Evolutionary conservation across 345 rosid species (phyloP).

Genomic region (Hibiscus mutabilis): DNA sequence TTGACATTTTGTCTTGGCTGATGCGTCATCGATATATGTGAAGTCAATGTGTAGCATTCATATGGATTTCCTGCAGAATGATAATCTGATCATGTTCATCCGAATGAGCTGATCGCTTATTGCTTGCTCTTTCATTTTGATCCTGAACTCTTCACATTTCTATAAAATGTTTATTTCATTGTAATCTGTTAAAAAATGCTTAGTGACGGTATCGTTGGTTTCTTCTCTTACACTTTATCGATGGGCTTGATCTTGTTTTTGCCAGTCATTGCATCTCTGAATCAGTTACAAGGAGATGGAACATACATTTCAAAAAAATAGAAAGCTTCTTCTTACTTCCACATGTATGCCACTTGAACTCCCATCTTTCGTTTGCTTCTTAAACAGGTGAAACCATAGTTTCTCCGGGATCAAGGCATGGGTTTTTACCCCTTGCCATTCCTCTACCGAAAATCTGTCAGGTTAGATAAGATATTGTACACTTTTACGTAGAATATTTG

Average conservation of each 20-base stretch:
- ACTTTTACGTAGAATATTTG: not conserved
- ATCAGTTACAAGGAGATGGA: not conserved
- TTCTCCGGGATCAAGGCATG: conserved; percentile 71
- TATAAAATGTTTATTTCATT: not conserved
- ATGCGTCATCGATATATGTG: not conserved
- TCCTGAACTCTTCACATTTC: not conserved
- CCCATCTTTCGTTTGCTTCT: not conserved
- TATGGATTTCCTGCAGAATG: not conserved
- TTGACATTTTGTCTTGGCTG: not conserved
- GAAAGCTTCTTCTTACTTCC: not conserved
- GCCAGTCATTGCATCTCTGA: not conserved
- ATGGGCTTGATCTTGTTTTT: not conserved
- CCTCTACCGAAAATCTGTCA: conserved; percentile 63
- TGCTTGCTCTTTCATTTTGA: not conserved
- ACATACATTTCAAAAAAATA: not conserved
- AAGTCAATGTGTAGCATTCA: not conserved
- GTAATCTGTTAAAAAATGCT: not conserved
- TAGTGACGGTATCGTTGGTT: not conserved
- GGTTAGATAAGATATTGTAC: conserved; percentile 30
- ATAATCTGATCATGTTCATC: not conserved
- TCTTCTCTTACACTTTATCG: not conserved
- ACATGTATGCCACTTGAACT: conserved; percentile 5
- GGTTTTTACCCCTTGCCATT: conserved; percentile 66
- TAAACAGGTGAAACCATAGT: conserved; percentile 58
- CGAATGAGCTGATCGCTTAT: not conserved